phyloP scores from a whole-genome alignment of 139 green algal species.

The Closterium sp. region DNA sequence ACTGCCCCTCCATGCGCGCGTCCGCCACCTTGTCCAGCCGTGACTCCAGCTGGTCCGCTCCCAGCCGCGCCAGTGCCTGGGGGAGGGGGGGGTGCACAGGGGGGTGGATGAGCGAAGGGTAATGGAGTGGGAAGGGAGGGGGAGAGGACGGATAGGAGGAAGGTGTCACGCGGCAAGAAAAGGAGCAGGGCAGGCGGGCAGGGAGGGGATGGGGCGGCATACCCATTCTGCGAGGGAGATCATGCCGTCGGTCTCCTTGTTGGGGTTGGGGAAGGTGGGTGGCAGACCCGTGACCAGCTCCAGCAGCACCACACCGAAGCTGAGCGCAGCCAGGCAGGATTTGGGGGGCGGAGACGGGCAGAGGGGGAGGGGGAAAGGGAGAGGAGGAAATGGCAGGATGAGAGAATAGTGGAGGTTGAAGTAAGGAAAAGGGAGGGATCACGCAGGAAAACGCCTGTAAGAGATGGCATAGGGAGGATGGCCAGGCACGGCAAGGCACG shows the following conservation, averaged over 20 bases:
- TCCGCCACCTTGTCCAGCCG: conserved; percentile 20
- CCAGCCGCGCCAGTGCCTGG: neutral
- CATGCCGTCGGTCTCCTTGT: neutral
- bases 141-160: neutral
- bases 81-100: neutral
- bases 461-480: neutral
- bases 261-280: neutral
- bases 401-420: neutral
- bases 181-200: neutral
- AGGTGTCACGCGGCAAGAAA: neutral
- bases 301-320: conserved; percentile 38
- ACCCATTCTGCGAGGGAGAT: neutral
- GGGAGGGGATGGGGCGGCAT: neutral
- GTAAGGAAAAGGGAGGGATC: neutral
- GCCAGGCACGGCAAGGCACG: neutral
- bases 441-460: neutral
- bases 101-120: neutral
- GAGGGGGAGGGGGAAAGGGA: neutral
- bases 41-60: neutral
- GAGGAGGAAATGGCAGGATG: neutral
- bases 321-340: neutral
- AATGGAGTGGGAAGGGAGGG: neutral
- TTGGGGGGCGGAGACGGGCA: too few species aligned
- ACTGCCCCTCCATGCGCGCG: neutral
- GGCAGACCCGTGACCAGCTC: conserved; percentile 18